Conservation (phyloP, 305 asterid genomes). For the Fraxinus greggii region DNA sequence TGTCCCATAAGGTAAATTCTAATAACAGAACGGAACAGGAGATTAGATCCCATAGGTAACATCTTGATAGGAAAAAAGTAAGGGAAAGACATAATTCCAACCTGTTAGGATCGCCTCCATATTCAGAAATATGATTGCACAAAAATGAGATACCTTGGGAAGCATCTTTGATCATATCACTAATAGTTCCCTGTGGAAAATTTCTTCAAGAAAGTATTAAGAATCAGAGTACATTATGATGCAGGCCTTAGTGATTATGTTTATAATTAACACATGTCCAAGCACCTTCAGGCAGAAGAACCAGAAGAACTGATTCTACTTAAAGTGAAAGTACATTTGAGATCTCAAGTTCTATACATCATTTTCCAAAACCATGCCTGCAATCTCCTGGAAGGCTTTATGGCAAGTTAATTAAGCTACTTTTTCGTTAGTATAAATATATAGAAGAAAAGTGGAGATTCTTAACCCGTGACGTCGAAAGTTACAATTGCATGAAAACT, state of each 20-base stretch:
- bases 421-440: background rate
- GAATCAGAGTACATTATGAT: slow-evolving; percentile 20
- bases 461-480: background rate
- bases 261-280: slow-evolving; percentile 4
- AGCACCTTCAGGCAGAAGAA: slow-evolving; percentile 13
- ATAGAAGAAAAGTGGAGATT: background rate
- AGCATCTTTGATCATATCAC: slow-evolving; percentile 93
- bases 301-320: slow-evolving; percentile 2
- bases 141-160: slow-evolving; percentile 84
- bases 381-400: background rate
- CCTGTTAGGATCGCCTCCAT: slow-evolving; percentile 96
- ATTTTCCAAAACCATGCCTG: background rate
- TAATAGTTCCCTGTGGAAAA: slow-evolving; percentile 93
- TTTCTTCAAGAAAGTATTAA: slow-evolving; percentile 57
- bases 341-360: background rate
- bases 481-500: background rate
- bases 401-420: background rate
- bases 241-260: background rate
- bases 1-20: slow-evolving; percentile 95
- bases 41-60: slow-evolving; percentile 5
- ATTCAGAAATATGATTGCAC: slow-evolving; percentile 84
- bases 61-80: background rate
- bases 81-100: slow-evolving; percentile 4
- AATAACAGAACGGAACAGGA: slow-evolving; percentile 13
- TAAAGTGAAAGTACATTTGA: background rate